phyloP scores from a whole-genome alignment of 176 grass and related monocot genomes.

The Carex parvula region DNA sequence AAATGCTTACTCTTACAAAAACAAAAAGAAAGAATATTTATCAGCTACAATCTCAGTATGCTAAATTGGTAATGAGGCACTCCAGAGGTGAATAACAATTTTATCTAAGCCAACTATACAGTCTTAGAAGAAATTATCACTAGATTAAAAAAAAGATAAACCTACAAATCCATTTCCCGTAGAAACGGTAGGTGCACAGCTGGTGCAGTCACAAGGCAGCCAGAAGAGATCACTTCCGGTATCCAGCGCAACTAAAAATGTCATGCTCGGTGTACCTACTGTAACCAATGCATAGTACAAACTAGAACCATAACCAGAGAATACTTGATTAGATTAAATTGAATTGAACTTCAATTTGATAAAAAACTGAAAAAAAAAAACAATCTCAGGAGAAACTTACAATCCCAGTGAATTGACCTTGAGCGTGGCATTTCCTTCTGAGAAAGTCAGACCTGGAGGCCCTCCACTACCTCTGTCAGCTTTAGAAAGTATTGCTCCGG shows the following conservation, averaged over 20 bases:
- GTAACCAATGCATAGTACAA: conserved; percentile 75
- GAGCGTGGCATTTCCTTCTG: conserved; percentile 63
- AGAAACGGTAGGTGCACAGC: conserved; percentile 41
- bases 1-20: neutral
- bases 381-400: conserved; percentile 31
- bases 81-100: neutral
- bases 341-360: neutral
- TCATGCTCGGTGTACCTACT: conserved; percentile 64
- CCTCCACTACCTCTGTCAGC: neutral
- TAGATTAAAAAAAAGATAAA: neutral
- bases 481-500: conserved; percentile 30
- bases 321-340: neutral
- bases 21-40: neutral
- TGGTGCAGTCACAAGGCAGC: conserved; percentile 72
- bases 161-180: conserved; percentile 42
- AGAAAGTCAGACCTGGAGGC: conserved; percentile 44
- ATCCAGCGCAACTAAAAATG: conserved; percentile 88
- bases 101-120: neutral
- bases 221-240: conserved; percentile 88
- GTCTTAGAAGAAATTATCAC: neutral
- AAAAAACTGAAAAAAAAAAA: neutral
- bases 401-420: conserved; percentile 69
- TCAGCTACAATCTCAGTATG: neutral
- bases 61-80: neutral
- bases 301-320: conserved; percentile 25